These are phyloP conservation scores for Hypoxylon sp. DNA, from an alignment of 2,329 filamentous ascomycete species.

Conservation along the genomic window DNA sequence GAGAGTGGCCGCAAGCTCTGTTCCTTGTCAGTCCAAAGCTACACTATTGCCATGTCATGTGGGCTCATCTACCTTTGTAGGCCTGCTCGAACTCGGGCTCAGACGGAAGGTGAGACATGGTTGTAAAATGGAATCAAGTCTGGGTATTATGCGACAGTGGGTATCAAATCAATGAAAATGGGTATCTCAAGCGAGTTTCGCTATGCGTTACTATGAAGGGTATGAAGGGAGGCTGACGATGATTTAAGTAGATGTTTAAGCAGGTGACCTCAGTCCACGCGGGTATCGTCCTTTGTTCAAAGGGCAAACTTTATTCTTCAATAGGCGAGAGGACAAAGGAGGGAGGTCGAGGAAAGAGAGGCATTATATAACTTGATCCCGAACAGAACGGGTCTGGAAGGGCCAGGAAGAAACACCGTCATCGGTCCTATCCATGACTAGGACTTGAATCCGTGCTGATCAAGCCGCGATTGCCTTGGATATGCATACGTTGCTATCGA, in stretches of 20 bases:
- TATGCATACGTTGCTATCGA: slow-evolving; percentile 28
- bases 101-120: slow-evolving; percentile 84
- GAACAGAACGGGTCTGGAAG: slow-evolving; percentile 9
- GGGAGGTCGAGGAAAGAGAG: slow-evolving; percentile 29
- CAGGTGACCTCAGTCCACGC: not conserved
- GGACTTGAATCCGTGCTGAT: slow-evolving; percentile 36
- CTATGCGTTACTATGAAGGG: slow-evolving; percentile 14
- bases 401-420: slow-evolving; percentile 32
- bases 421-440: slow-evolving; percentile 37
- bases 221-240: slow-evolving; percentile 3
- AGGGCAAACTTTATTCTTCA: slow-evolving; percentile 21
- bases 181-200: slow-evolving; percentile 35
- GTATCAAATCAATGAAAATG: slow-evolving; percentile 31
- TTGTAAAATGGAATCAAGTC: slow-evolving; percentile 11
- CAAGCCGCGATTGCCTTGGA: slow-evolving; percentile 11
- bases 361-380: slow-evolving; percentile 26
- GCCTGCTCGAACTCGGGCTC: slow-evolving; percentile 99
- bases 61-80: slow-evolving; percentile 80
- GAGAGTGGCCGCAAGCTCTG: slow-evolving; percentile 94
- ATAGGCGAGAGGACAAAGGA: slow-evolving; percentile 15
- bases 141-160: slow-evolving; percentile 14
- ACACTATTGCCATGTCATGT: not conserved
- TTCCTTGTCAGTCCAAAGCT: slow-evolving; percentile 43
- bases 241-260: not conserved
- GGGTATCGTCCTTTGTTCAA: slow-evolving; percentile 10